Evolutionary conservation across 495 filamentous ascomycete species (phyloP), one percentile per base, ranked within the genome.

Genomic region (Cercophora scortea): DNA sequence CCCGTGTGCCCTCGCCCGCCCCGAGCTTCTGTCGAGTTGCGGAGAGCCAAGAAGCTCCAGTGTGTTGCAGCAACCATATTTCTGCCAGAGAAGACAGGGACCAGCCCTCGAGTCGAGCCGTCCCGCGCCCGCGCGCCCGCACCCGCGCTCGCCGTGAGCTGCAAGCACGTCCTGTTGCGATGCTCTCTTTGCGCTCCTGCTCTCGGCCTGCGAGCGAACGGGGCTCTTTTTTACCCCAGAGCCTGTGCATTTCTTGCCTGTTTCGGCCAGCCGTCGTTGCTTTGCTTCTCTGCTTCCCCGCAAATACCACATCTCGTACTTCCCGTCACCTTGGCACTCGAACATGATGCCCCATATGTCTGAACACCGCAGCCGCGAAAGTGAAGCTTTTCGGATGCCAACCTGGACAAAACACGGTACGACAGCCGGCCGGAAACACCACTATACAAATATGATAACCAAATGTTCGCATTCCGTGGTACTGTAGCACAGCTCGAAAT

Each of bases 101-200:
- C 25, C 25, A 25, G 25, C 25, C 44, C 53, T 47, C 51, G 50
- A 61, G 55, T 57, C 61, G 58, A 63, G 53, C 61, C 61, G 61
- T 61, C 61, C 61, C 61, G 58, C 50, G 43, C 44, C 51, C 36
- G 36, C 36, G 36, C 36, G 25, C 25, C 25, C 25, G 25, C 25
- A 25, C 25, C 25, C 25, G 25, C 25, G 5, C 25, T 25, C 17
- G 47, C 47, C 49, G 18, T 47, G 12, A n/a, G 13, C 13, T 44
- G 42, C 42, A 15, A 41, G 12, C 38, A 3, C 11, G 3, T 41
- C 38, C 38, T 41, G 38, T 16, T 41, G 6, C 38, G 19, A 17
- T 33, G 16, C 43, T 45, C 18, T 45, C 43, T 45, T 18, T 18
- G 32, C 25, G 18, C 43, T 45, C 43, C 43, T 45, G 43, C 43